Percentiles rank a stretch among this genome's conserved stretches.
Conservation (phyloP, 805 yeast species). For the Pichia eremophila region DNA sequence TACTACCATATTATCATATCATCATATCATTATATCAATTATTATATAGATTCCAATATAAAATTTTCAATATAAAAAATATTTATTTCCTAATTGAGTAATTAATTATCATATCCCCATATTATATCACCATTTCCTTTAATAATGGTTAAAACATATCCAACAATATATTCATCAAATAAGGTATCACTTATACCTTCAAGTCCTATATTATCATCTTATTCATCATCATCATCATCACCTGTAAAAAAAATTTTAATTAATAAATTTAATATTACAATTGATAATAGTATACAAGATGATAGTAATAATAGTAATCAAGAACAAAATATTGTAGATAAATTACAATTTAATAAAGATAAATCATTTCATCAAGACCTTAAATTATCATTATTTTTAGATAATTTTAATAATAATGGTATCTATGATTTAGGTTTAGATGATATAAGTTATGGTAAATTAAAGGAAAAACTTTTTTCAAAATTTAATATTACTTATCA, state of each 20-base stretch:
- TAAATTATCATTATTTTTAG: neutral
- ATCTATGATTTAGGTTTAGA: constrained; percentile 1
- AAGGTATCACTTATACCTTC: neutral
- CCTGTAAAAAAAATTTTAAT: neutral
- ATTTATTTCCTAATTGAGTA: neutral
- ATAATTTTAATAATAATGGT: constrained; percentile 1
- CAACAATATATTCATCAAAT: neutral
- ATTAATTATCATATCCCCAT: no score
- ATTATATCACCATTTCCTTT: no score
- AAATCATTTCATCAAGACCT: neutral
- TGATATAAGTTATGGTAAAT: constrained; percentile 1
- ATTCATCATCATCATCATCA: constrained; percentile 1
- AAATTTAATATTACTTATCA: neutral
- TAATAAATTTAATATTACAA: neutral
- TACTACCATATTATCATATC: neutral
- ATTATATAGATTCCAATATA: neutral
- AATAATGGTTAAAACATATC: neutral
- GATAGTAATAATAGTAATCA: neutral
- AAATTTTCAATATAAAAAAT: neutral
- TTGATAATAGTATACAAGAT: neutral
- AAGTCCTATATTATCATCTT: constrained; percentile 1
- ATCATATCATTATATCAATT: no score
- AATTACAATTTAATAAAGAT: neutral
- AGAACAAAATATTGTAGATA: neutral
- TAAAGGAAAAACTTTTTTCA: neutral